Conservation (phyloP, 192 early-diverging fungal genomes). For the Coemansia sp. region DNA sequence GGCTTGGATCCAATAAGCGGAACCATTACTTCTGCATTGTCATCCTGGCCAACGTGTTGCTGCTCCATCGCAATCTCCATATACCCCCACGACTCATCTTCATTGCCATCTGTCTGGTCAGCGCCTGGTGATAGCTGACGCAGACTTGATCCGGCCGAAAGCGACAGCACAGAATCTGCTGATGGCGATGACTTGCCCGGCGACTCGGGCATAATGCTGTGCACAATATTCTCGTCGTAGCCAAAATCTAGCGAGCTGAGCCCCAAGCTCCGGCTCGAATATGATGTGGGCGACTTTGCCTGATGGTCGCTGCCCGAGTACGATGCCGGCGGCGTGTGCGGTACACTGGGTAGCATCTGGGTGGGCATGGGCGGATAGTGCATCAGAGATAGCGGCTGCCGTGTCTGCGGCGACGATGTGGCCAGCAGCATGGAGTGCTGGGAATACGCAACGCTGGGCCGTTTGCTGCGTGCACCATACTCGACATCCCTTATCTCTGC, state of each 20-base stretch:
- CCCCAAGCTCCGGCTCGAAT: slow-evolving; percentile 45
- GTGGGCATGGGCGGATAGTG: background rate
- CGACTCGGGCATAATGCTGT: slow-evolving; percentile 24
- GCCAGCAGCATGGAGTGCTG: background rate
- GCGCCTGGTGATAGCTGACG: background rate
- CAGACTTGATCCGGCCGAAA: background rate
- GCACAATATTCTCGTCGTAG: slow-evolving; percentile 25
- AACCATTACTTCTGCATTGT: slow-evolving; percentile 2
- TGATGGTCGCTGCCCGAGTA: background rate
- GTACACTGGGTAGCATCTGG: slow-evolving; percentile 9
- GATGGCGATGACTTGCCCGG: slow-evolving; percentile 6
- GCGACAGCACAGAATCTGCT: background rate
- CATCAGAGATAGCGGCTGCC: background rate
- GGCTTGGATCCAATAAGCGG: slow-evolving; percentile 10
- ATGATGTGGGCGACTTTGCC: slow-evolving; percentile 24
- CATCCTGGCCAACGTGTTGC: background rate
- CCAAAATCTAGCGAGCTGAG: slow-evolving; percentile 39
- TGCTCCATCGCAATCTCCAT: slow-evolving; percentile 2
- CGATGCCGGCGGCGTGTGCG: slow-evolving; percentile 16
- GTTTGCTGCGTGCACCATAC: background rate
- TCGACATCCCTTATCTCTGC: background rate
- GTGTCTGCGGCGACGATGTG: background rate
- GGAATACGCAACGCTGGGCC: slow-evolving; percentile 3
- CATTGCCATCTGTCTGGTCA: background rate
- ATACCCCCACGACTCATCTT: background rate